Conservation (phyloP, 495 filamentous ascomycete species). For the Daldinia vernicosa region DNA sequence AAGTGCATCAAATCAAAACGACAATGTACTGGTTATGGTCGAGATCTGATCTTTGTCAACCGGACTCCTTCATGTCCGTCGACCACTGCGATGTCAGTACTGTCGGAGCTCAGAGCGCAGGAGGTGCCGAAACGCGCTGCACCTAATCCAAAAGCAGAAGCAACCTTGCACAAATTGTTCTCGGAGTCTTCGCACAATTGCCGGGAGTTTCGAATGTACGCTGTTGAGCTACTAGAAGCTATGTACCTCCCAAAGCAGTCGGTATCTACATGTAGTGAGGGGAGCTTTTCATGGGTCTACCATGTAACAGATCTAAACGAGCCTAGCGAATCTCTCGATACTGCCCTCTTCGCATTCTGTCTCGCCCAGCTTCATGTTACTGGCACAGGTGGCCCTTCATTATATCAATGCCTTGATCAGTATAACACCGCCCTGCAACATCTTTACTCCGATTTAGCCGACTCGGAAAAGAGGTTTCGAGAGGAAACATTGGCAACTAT, state of each 20-base stretch:
- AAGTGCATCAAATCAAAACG: conserved; percentile 52
- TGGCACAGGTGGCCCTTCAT: conserved; percentile 13
- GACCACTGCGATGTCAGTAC: conserved; percentile 23
- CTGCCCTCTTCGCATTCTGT: conserved; percentile 31
- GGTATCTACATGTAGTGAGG: conserved; percentile 7
- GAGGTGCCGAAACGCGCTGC: conserved; percentile 2
- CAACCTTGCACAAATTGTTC: conserved; percentile 18
- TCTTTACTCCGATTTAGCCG: conserved; percentile 22
- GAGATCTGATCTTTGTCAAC: conserved; percentile 49
- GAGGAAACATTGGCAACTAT: conserved; percentile 31
- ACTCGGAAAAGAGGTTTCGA: conserved; percentile 19
- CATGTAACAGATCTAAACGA: conserved; percentile 10
- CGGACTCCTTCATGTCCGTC: conserved; percentile 15
- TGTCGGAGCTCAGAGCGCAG: conserved; percentile 17
- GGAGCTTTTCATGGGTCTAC: conserved; percentile 28
- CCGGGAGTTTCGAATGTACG: conserved; percentile 18
- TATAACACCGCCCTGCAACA: conserved; percentile 29
- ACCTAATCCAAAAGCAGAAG: conserved; percentile 10
- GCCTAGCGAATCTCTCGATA: conserved; percentile 22
- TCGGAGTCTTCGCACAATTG: conserved; percentile 12
- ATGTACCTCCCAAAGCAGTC: conserved; percentile 26
- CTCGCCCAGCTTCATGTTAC: conserved; percentile 28
- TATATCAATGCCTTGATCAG: conserved; percentile 31
- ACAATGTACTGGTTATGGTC: conserved; percentile 51
- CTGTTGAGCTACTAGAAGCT: conserved; percentile 18